These are phyloP conservation scores for Coemansia sp. DNA, from an alignment of 371 early-diverging fungal species.

Conservation along the genomic window DNA sequence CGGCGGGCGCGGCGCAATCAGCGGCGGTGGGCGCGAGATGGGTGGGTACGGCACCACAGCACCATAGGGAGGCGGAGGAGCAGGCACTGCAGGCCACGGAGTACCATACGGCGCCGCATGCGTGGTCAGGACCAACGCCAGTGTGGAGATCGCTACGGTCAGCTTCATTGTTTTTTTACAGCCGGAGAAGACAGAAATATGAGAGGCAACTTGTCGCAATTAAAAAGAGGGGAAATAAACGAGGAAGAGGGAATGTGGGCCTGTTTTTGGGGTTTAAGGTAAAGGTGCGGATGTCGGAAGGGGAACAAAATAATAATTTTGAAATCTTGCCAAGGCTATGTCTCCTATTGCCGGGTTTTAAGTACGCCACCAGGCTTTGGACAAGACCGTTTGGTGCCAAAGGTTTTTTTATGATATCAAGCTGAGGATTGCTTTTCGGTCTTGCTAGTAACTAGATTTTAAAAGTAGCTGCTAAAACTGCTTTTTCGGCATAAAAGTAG, in stretches of 20 bases:
- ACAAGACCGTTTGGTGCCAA: too few relatives aligned
- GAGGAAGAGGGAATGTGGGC: background rate
- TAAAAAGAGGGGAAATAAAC: background rate
- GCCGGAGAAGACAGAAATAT: too few relatives aligned
- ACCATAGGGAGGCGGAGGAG: conserved; percentile 13
- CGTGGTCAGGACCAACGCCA: conserved; percentile 22
- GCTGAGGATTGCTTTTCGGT: background rate
- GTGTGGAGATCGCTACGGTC: conserved; percentile 24
- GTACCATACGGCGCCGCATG: conserved; percentile 12
- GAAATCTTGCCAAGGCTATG: too few relatives aligned
- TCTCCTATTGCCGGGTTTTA: too few relatives aligned
- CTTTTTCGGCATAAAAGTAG: conserved; percentile 3
- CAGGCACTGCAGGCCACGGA: conserved; percentile 37
- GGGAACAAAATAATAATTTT: too few relatives aligned
- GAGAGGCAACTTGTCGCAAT: too few relatives aligned
- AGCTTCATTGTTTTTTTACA: conserved; percentile 26
- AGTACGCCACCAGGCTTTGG: too few relatives aligned
- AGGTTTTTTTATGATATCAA: background rate
- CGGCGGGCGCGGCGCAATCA: conserved; percentile 6
- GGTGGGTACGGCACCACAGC: background rate
- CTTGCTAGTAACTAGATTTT: background rate
- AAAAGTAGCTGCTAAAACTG: conserved; percentile 5
- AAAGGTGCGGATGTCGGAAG: too few relatives aligned
- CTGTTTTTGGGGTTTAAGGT: too few relatives aligned
- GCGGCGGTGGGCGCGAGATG: conserved; percentile 6